phyloP scores from a whole-genome alignment of 2,329 filamentous ascomycete genomes.

The Cordyceps javanica region DNA sequence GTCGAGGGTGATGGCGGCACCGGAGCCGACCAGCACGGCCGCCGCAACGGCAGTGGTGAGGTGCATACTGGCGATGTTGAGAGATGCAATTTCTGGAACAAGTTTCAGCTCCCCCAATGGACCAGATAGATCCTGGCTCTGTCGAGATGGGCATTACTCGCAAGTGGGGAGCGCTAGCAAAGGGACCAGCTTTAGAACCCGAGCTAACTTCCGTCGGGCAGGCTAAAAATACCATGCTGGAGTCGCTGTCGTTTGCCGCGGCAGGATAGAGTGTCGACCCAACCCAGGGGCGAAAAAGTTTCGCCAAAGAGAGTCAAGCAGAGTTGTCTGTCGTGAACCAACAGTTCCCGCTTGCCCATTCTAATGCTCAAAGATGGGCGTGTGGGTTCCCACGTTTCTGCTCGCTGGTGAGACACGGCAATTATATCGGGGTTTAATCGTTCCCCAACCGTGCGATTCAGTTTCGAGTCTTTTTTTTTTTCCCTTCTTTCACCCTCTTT shows the following conservation, averaged over 20 bases:
- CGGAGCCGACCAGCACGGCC: not conserved
- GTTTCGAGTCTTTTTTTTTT: no score
- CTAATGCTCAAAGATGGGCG: not conserved
- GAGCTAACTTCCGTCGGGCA: not conserved
- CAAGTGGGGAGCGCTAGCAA: constrained; percentile 9
- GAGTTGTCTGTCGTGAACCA: not conserved
- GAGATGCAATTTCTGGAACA: not conserved
- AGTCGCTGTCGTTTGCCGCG: not conserved
- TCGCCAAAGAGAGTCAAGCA: not conserved
- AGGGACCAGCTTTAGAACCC: not conserved
- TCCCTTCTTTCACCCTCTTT: no score
- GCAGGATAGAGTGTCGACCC: not conserved
- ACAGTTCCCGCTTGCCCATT: no score
- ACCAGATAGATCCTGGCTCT: not conserved
- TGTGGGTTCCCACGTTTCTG: not conserved
- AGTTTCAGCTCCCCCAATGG: not conserved
- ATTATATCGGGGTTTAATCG: not conserved
- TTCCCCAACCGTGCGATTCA: no score
- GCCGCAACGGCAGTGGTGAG: not conserved
- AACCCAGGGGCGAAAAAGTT: not conserved
- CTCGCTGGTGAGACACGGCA: not conserved
- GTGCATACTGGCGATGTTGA: not conserved
- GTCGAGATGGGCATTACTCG: constrained; percentile 1
- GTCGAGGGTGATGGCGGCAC: not conserved
- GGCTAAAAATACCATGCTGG: not conserved